phyloP scores from a whole-genome alignment of 352 stramenopile genomes.

The Globisporangium paroecandrum region DNA sequence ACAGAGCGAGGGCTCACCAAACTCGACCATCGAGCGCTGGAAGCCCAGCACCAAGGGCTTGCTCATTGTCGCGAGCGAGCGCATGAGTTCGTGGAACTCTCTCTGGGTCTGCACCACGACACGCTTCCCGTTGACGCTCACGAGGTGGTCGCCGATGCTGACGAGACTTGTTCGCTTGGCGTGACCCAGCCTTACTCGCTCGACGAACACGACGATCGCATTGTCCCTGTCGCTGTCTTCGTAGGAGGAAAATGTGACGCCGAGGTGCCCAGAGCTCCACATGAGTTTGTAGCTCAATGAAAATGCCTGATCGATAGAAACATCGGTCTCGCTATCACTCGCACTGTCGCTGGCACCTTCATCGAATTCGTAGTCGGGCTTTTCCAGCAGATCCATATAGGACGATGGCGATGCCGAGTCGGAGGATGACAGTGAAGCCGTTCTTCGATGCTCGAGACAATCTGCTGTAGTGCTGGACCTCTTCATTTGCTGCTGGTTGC shows the following conservation, averaged over 20 bases:
- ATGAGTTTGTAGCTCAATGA: slow-evolving; percentile 35
- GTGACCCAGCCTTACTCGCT: slow-evolving; percentile 30
- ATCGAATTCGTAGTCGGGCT: background rate
- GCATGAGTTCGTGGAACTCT: slow-evolving; percentile 40
- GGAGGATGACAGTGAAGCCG: slow-evolving; percentile 11
- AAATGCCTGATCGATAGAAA: slow-evolving; percentile 1
- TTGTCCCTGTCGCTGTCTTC: slow-evolving; percentile 29
- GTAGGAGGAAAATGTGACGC: slow-evolving; percentile 43
- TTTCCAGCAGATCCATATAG: background rate
- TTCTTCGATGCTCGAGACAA: slow-evolving; percentile 9
- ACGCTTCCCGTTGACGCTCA: slow-evolving; percentile 32
- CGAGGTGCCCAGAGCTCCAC: slow-evolving; percentile 36
- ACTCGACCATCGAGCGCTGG: slow-evolving; percentile 32
- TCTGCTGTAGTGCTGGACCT: background rate
- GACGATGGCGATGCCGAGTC: background rate
- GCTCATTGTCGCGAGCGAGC: slow-evolving; percentile 23
- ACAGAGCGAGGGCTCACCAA: slow-evolving; percentile 5
- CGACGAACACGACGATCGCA: slow-evolving; percentile 41
- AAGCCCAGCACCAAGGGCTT: slow-evolving; percentile 42
- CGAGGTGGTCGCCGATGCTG: slow-evolving; percentile 31
- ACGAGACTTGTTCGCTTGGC: slow-evolving; percentile 37
- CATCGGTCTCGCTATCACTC: slow-evolving; percentile 12
- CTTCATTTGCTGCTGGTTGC: background rate
- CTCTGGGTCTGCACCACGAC: slow-evolving; percentile 23
- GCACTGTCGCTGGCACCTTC: slow-evolving; percentile 17